A percentile compares a stretch with the other conserved stretches of the same genome.
Conservation (phyloP, 169 alveolate species). For the Plasmodium malariae region DNA sequence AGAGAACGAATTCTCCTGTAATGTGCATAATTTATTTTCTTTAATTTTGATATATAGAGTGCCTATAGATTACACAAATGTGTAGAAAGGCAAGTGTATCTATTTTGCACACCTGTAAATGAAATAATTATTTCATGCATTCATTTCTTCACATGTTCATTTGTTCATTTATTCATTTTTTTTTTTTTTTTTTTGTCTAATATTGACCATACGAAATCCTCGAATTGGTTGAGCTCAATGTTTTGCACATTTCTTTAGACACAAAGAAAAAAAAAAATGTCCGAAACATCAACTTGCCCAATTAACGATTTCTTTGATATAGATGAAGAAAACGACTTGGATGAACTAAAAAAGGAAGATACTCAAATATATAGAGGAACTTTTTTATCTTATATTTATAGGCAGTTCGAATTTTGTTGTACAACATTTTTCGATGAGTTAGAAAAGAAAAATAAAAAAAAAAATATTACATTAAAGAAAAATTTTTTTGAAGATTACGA, state of each 20-base stretch:
- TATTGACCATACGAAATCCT: not conserved
- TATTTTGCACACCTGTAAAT: too few relatives aligned
- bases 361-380: conserved; percentile 33
- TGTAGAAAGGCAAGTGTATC: too few relatives aligned
- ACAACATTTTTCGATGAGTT: conserved; percentile 37
- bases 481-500: conserved; percentile 14
- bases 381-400: conserved; percentile 56
- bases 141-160: too few relatives aligned
- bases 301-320: conserved; percentile 67
- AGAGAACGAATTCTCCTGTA: too few relatives aligned
- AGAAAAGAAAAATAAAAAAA: conserved; percentile 46
- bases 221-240: too few relatives aligned
- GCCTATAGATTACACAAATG: too few relatives aligned
- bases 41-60: too few relatives aligned
- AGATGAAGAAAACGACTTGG: conserved; percentile 67
- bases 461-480: conserved; percentile 51
- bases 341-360: conserved; percentile 49
- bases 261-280: conserved; percentile 41
- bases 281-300: conserved; percentile 72
- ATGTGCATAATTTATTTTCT: too few relatives aligned
- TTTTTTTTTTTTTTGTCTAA: conserved; percentile 12
- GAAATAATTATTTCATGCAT: too few relatives aligned
- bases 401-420: conserved; percentile 58
- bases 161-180: not conserved
- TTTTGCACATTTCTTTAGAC: not conserved